Base-by-base conservation (phyloP, 306 rosid genomes). In the Malus asiatica region DNA sequence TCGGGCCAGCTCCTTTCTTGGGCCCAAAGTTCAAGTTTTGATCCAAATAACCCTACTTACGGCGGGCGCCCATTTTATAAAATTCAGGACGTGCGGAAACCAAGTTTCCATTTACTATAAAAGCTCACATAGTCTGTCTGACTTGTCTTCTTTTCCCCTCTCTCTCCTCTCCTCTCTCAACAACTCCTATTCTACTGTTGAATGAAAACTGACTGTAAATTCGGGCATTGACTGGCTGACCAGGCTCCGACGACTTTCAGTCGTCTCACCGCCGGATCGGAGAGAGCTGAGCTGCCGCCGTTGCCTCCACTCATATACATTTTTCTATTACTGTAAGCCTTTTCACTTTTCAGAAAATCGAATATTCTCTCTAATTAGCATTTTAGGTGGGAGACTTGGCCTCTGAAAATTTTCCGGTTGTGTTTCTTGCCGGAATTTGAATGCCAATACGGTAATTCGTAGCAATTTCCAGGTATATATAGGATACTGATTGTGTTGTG, bases 161-260 rank as follows among this genome's bases (percentile, higher is more conserved):
- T 33, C 7, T 57, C 76, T 68, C 75, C 73, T 70, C 32, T 64
- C 44, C 13, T 71, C 42, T 71, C 75, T 60, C 53, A 38, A 52
- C 45, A 69, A 35, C 29, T 5, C 35, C 66, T 53, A 48, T 32
- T 70, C 25, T 30, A 59, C 51, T 45, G 38, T 71, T 19, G 77
- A 46, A 46, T 4, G 52, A 1, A 64, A 71, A 79, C 82, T 83
- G 42, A 70, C 82, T 68, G 76, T 77, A 80, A 70, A 59, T 82
- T 81, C 86, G 75, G 58, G 67, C 90, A 88, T 86, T 88, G 91
- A 85, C 90, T 83, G 52, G 14, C 52, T 46, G 55, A 77, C 72
- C 32, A 22, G 72, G 59, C 29, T 44, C 68, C 52, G 52, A 14
- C 71, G 79, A 66, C 72, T 46, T 2, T 46, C 52, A 65, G 60